These are phyloP conservation scores for Geotrichum cucujoidarum DNA, from an alignment of 1,139 yeast species.

Conservation along the genomic window DNA sequence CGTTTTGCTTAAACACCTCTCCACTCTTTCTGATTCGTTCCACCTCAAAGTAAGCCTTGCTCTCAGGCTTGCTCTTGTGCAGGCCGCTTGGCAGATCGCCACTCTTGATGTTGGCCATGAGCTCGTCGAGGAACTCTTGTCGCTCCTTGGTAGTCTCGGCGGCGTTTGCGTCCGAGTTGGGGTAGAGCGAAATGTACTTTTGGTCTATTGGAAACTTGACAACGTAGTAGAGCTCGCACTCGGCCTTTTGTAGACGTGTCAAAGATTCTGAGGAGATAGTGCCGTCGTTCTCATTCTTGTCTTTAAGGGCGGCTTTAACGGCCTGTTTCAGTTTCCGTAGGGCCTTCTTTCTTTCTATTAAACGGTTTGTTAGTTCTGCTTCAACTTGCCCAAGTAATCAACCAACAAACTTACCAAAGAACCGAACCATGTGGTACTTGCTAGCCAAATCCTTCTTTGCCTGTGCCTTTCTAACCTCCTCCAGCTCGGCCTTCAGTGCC, in stretches of 20 bases:
- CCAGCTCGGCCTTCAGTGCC: constrained; percentile 64
- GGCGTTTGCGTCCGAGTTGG: constrained; percentile 38
- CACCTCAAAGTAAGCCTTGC: constrained; percentile 21
- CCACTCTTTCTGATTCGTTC: constrained; percentile 16
- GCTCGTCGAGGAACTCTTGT: constrained; percentile 24
- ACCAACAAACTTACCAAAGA: constrained; percentile 47
- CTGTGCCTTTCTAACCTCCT: constrained; percentile 46
- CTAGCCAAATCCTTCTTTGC: constrained; percentile 59
- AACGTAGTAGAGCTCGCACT: constrained; percentile 71
- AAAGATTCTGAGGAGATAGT: constrained; percentile 36
- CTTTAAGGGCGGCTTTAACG: constrained; percentile 42
- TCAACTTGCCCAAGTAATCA: background rate
- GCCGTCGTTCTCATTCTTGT: constrained; percentile 31
- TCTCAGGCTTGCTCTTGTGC: constrained; percentile 18
- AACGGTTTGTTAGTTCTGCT: background rate
- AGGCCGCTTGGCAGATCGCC: constrained; percentile 28
- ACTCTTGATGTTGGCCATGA: constrained; percentile 24
- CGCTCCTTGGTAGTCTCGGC: constrained; percentile 23
- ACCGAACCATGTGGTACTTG: constrained; percentile 89
- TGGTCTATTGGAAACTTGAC: constrained; percentile 71
- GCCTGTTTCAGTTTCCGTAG: constrained; percentile 65
- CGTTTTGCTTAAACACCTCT: background rate
- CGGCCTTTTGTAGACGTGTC: constrained; percentile 45
- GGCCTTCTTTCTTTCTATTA: constrained; percentile 68
- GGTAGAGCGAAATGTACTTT: constrained; percentile 75